A percentile compares a stretch with the other conserved stretches of the same genome.
phyloP scores from a whole-genome alignment of 2,329 filamentous ascomycete species.

The Calonectria honghensis region DNA sequence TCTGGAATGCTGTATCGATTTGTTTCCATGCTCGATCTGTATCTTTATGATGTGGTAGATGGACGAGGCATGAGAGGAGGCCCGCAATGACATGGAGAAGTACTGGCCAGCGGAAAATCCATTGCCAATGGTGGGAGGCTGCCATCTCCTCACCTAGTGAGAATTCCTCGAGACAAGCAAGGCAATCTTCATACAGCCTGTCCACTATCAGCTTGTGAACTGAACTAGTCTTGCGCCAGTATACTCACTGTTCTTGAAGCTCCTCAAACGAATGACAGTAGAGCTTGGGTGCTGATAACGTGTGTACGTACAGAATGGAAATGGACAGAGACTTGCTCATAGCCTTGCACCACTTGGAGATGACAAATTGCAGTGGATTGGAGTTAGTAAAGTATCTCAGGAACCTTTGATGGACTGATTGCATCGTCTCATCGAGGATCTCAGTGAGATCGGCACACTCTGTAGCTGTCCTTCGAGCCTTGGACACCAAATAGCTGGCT shows the following conservation, averaged over 20 bases:
- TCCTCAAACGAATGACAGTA: slow-evolving; percentile 16
- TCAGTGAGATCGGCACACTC: slow-evolving; percentile 9
- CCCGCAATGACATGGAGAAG: slow-evolving; percentile 7
- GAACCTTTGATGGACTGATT: background rate
- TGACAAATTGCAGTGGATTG: background rate
- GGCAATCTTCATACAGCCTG: background rate
- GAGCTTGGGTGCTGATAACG: slow-evolving; percentile 11
- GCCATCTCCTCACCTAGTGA: background rate
- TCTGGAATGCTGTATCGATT: slow-evolving; percentile 3
- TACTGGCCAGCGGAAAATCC: slow-evolving; percentile 14
- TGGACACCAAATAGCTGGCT: slow-evolving; percentile 9
- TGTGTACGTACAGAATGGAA: slow-evolving; percentile 1
- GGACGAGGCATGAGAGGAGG: background rate
- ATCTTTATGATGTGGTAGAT: background rate
- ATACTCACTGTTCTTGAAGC: slow-evolving; percentile 12
- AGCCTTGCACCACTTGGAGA: slow-evolving; percentile 4
- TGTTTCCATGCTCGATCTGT: slow-evolving; percentile 8
- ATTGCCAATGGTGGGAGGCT: background rate
- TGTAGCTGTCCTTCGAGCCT: background rate
- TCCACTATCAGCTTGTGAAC: background rate
- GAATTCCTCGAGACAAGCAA: background rate
- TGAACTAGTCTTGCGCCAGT: background rate
- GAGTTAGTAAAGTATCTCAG: background rate
- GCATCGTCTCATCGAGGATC: slow-evolving; percentile 7
- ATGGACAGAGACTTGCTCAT: slow-evolving; percentile 2